These are phyloP conservation scores for Plasmodium inui DNA, from an alignment of 169 alveolate genomes.

Conservation along the genomic window DNA sequence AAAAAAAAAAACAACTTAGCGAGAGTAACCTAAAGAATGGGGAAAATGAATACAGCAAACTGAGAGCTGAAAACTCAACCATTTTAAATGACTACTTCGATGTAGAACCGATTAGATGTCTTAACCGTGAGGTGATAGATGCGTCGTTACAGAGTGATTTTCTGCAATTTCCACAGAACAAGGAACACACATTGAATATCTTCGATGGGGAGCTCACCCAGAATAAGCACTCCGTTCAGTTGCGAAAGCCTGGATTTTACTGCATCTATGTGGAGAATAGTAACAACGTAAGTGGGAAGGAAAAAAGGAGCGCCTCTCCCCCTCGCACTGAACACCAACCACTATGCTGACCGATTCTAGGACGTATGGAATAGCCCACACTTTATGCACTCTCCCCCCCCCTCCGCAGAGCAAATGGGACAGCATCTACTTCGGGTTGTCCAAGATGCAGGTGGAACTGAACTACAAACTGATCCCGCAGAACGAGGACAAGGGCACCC, in stretches of 20 bases:
- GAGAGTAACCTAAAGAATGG: slow-evolving; percentile 19
- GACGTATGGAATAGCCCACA: no score
- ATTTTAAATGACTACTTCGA: slow-evolving; percentile 55
- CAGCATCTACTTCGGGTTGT: slow-evolving; percentile 50
- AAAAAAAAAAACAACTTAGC: not conserved
- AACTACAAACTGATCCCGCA: slow-evolving; percentile 19
- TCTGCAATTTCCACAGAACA: slow-evolving; percentile 26
- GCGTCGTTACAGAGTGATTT: not conserved
- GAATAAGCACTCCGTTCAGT: slow-evolving; percentile 27
- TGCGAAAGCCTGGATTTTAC: slow-evolving; percentile 57
- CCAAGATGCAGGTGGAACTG: slow-evolving; percentile 54
- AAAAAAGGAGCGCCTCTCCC: not conserved
- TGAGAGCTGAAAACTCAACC: slow-evolving; percentile 60
- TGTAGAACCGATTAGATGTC: not conserved
- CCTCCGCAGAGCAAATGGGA: slow-evolving; percentile 63
- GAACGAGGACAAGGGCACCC: not conserved
- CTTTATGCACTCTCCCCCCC: not conserved
- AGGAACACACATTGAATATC: slow-evolving; percentile 12
- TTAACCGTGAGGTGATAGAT: not conserved
- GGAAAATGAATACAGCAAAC: slow-evolving; percentile 61
- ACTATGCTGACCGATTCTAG: no score
- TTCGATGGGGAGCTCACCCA: slow-evolving; percentile 46
- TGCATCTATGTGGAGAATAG: slow-evolving; percentile 42
- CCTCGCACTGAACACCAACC: no score
- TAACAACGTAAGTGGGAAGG: slow-evolving; percentile 14